Base-by-base conservation (phyloP, 2,329 filamentous ascomycete genomes). In the Colletotrichum ledebouriae region DNA sequence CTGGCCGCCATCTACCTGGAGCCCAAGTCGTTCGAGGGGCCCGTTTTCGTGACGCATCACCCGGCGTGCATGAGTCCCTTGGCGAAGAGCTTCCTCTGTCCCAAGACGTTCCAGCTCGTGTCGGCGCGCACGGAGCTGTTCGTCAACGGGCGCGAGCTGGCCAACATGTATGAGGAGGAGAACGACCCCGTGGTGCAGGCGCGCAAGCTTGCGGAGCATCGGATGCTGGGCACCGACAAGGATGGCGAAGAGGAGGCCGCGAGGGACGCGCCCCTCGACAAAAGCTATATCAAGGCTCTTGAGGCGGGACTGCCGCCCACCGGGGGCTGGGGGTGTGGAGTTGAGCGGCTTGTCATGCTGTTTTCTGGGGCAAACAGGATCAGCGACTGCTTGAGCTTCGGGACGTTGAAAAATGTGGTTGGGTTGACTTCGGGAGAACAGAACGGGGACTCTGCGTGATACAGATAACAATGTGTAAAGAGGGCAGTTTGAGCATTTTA, bases 91-190 rank as follows among this genome's bases (percentile, higher is more conserved):
- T 97, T 93, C 80, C 75, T 85, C 20, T 93, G 94, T 76, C 86
- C 89, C 0, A 78, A 76, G 9, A 91, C 90, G 0, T 84, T 85
- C 13, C 94, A 98, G 76, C 79, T 87, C 9, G 89, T 97, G 1
- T 91, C 94, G 1, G 92, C 93, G 1, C 90, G 94, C 6, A 93
- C 92, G 0, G 94, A 98, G 79, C 87, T 97, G 22, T 97, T 97
- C 80, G 88, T 97, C 70, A 82, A 88, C 57, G 89, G 91, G 46
- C 88, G 89, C 62, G 96, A 99, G 77, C 86, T 97, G 37, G 93
- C 95, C 69, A 99, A 99, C 79, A 97, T 95, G 83, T 99, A 99
- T 78, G 96, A 99, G 78, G 96, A 99, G 80, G 96, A 99, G 78
- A 99, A 99, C 78, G 92, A 93, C 59, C 96, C 96, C 0, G 90